phyloP scores from a whole-genome alignment of 352 stramenopile genomes.

The Pythium phragmitis region DNA sequence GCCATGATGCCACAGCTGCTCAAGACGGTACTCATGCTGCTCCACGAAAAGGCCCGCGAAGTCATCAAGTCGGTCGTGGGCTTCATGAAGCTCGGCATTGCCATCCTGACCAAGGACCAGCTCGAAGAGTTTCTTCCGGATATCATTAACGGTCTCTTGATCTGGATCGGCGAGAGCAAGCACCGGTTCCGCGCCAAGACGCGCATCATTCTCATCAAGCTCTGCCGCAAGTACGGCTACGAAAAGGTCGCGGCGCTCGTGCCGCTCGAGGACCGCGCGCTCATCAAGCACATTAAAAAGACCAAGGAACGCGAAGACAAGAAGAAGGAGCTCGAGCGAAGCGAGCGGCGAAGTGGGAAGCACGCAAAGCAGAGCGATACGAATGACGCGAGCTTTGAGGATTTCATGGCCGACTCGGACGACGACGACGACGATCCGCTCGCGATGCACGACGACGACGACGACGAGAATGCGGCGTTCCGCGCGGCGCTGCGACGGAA shows the following conservation, averaged over 20 bases:
- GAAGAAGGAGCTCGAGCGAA: conserved; percentile 56
- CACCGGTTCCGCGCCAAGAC: conserved; percentile 95
- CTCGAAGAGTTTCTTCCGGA: conserved; percentile 90
- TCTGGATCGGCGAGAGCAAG: conserved; percentile 94
- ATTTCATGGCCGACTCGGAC: conserved; percentile 82
- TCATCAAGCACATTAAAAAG: conserved; percentile 97
- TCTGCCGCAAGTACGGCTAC: conserved; percentile 93
- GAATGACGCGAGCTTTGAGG: conserved; percentile 48
- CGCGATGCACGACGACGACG: conserved; percentile 52
- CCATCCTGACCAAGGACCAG: conserved; percentile 86
- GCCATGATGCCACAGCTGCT: conserved; percentile 87
- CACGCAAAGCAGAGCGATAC: conserved; percentile 16
- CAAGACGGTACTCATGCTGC: conserved; percentile 90
- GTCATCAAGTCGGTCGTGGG: conserved; percentile 96
- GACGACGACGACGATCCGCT: conserved; percentile 74
- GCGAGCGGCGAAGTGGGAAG: conserved; percentile 48
- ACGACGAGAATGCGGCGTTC: conserved; percentile 76
- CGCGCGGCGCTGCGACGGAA: conserved; percentile 78
- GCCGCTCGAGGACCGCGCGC: conserved; percentile 84
- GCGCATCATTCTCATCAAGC: conserved; percentile 95
- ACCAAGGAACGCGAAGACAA: conserved; percentile 90
- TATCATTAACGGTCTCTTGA: conserved; percentile 90
- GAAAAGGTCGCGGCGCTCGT: conserved; percentile 89
- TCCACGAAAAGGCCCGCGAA: conserved; percentile 94
- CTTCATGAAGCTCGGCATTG: conserved; percentile 96